Evolutionary conservation across 2,329 filamentous ascomycete genomes (phyloP).

Genomic region (Nigrospora osmanthi): DNA sequence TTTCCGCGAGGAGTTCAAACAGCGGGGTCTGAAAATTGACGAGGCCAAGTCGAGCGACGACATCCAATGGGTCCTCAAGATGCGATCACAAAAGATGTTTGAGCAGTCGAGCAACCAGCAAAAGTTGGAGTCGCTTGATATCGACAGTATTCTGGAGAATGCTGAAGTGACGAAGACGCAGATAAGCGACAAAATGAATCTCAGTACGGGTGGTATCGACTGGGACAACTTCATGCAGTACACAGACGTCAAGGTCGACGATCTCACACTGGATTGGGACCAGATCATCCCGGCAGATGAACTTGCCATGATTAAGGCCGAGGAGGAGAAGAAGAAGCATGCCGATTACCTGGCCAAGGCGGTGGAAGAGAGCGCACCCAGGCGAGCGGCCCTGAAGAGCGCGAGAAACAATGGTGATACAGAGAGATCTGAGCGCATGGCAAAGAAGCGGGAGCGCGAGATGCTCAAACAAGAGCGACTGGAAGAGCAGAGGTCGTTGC

Average conservation of each 20-base stretch:
- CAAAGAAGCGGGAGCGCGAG: slow-evolving; percentile 59
- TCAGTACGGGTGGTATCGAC: slow-evolving; percentile 77
- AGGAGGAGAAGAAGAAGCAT: slow-evolving; percentile 78
- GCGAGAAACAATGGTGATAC: slow-evolving; percentile 42
- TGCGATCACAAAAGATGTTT: slow-evolving; percentile 98
- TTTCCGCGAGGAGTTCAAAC: slow-evolving; percentile 64
- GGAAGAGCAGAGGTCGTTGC: slow-evolving; percentile 65
- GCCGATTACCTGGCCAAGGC: slow-evolving; percentile 76
- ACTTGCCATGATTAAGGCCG: slow-evolving; percentile 79
- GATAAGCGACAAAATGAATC: slow-evolving; percentile 82
- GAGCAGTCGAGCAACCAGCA: slow-evolving; percentile 95
- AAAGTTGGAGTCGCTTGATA: slow-evolving; percentile 93
- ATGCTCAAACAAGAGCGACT: slow-evolving; percentile 64
- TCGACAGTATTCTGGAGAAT: slow-evolving; percentile 93
- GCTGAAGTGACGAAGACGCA: slow-evolving; percentile 96
- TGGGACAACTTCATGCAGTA: slow-evolving; percentile 97
- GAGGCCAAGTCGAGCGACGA: slow-evolving; percentile 90
- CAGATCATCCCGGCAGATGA: slow-evolving; percentile 95
- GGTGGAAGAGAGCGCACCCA: slow-evolving; percentile 77
- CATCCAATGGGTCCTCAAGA: slow-evolving; percentile 93
- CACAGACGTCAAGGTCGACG: slow-evolving; percentile 93
- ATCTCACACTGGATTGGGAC: slow-evolving; percentile 79
- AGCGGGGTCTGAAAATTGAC: slow-evolving; percentile 64
- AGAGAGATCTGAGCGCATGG: slow-evolving; percentile 56
- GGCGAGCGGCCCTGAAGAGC: slow-evolving; percentile 59